Evolutionary conservation across 169 alveolate species (phyloP).

Genomic region (Cryptosporidium viatorum): DNA sequence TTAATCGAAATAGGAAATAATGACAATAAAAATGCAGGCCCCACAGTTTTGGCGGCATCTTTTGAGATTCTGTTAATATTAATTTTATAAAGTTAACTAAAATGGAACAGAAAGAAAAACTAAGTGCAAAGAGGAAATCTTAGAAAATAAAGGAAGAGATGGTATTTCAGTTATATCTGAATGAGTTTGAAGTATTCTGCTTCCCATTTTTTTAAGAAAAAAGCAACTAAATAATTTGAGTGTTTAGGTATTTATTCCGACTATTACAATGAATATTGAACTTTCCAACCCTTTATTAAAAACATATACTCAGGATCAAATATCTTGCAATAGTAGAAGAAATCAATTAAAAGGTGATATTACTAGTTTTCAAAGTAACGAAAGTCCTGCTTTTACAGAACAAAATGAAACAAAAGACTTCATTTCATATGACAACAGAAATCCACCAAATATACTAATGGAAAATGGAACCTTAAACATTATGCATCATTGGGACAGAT

Average conservation of each 20-base stretch:
- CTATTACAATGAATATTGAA: background rate
- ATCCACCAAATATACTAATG: constrained; percentile 23
- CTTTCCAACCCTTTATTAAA: constrained; percentile 18
- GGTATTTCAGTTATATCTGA: background rate
- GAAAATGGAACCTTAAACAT: constrained; percentile 67
- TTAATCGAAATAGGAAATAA: background rate
- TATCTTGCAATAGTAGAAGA: background rate
- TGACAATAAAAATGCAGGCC: constrained; percentile 51
- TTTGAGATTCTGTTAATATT: background rate
- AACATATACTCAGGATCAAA: background rate
- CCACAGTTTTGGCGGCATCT: constrained; percentile 37
- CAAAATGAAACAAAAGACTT: background rate
- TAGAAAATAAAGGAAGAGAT: background rate
- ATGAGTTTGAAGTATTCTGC: background rate
- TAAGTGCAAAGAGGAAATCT: background rate
- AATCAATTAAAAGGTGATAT: background rate
- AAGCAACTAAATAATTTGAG: background rate
- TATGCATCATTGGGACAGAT: constrained; percentile 66
- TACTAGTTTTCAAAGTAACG: background rate
- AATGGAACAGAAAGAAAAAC: background rate
- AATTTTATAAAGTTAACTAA: background rate
- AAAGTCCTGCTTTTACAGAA: background rate
- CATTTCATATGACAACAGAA: background rate
- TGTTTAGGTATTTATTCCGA: background rate
- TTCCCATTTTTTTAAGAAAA: background rate